Evolutionary conservation across 768 basidiomycete genomes (phyloP).

Genomic region (Auriscalpium orientale): DNA sequence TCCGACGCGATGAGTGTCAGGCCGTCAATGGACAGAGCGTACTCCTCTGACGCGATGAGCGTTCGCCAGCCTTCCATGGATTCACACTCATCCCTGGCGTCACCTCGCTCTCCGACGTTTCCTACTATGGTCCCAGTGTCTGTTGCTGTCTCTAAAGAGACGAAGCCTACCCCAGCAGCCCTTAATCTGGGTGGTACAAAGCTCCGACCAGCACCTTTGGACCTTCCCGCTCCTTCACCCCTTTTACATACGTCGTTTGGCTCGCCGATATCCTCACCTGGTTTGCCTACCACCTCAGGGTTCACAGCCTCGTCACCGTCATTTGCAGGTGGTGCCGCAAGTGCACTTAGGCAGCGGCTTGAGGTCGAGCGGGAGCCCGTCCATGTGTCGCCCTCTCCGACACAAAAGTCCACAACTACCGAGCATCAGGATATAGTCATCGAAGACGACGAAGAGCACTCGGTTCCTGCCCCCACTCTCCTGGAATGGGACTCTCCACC

Average conservation of each 20-base stretch:
- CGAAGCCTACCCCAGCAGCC: too few species aligned
- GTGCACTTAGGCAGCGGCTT: slow-evolving; percentile 5
- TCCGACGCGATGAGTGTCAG: slow-evolving; percentile 2
- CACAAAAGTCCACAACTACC: not conserved
- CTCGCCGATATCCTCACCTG: slow-evolving; percentile 28
- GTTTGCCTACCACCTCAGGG: not conserved
- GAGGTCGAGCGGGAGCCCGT: slow-evolving; percentile 4
- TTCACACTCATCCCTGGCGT: not conserved
- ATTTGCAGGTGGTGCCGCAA: slow-evolving; percentile 5
- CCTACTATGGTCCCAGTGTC: not conserved
- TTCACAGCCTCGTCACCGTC: slow-evolving; percentile 4
- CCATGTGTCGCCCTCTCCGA: not conserved
- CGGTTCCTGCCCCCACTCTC: too few species aligned
- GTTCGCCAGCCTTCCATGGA: slow-evolving; percentile 3
- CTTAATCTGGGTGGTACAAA: not conserved
- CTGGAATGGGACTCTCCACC: too few species aligned
- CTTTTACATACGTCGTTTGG: slow-evolving; percentile 35
- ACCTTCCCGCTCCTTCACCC: slow-evolving; percentile 18
- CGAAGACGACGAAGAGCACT: not conserved
- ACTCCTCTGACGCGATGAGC: not conserved
- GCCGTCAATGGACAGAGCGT: slow-evolving; percentile 1
- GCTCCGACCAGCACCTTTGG: slow-evolving; percentile 25
- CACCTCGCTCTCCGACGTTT: not conserved
- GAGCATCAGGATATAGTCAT: not conserved
- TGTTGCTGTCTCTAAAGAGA: too few species aligned